A percentile compares a stretch with the other conserved stretches of the same genome.
phyloP scores from a whole-genome alignment of 768 basidiomycete species.

The Saitozyma podzolica region DNA sequence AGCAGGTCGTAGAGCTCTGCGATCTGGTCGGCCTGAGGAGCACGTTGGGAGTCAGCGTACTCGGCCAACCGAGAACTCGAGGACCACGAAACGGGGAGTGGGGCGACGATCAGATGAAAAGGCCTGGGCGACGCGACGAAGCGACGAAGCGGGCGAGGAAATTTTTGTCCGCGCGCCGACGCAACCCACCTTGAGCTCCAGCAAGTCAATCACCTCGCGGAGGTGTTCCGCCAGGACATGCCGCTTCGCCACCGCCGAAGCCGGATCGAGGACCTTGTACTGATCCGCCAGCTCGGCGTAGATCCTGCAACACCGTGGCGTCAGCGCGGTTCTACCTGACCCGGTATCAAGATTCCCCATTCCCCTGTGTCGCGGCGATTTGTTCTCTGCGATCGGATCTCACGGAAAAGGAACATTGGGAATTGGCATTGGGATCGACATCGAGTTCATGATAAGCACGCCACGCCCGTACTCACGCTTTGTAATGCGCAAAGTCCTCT shows the following conservation, averaged over 20 bases:
- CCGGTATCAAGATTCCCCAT: too few species aligned
- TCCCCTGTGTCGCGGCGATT: background rate
- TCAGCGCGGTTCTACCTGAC: background rate
- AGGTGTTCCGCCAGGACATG: slow-evolving; percentile 85
- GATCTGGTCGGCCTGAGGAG: slow-evolving; percentile 80
- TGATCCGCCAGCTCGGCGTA: slow-evolving; percentile 89
- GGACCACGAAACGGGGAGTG: slow-evolving; percentile 15
- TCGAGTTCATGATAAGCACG: background rate
- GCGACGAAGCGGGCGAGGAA: too few species aligned
- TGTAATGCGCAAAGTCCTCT: slow-evolving; percentile 92
- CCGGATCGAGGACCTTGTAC: slow-evolving; percentile 85
- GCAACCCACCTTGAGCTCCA: slow-evolving; percentile 77
- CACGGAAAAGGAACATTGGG: background rate
- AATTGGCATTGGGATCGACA: too few species aligned
- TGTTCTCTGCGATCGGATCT: background rate
- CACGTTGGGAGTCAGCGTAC: slow-evolving; percentile 1
- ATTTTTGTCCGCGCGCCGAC: too few species aligned
- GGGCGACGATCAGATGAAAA: too few species aligned
- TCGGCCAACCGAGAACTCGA: background rate
- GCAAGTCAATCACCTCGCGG: slow-evolving; percentile 82
- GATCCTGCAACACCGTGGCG: slow-evolving; percentile 60
- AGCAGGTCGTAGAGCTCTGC: slow-evolving; percentile 84
- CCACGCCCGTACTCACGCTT: slow-evolving; percentile 64
- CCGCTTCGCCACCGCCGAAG: slow-evolving; percentile 74
- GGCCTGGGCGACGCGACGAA: too few species aligned